These are phyloP conservation scores for Mariannaea sp. DNA, from an alignment of 2,329 filamentous ascomycete genomes.

Conservation along the genomic window DNA sequence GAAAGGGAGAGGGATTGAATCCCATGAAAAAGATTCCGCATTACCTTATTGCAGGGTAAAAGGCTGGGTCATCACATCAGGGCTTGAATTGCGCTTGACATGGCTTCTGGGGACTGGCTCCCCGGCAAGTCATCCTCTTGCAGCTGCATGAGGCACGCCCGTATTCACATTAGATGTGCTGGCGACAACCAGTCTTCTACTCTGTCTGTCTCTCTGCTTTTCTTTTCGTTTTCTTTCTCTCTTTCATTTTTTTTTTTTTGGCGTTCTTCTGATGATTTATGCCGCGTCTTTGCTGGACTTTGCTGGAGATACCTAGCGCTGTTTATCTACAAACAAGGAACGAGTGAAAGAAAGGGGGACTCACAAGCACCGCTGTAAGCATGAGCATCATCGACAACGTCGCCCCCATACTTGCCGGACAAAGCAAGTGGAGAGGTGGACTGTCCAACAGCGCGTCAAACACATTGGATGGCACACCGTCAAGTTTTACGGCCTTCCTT, in stretches of 20 bases:
- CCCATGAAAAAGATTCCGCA: slow-evolving; percentile 20
- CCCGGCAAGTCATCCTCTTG: slow-evolving; percentile 24
- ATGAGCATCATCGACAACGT: slow-evolving; percentile 19
- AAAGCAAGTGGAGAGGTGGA: slow-evolving; percentile 24
- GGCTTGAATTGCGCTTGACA: slow-evolving; percentile 32
- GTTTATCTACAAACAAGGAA: slow-evolving; percentile 5
- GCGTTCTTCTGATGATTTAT: not conserved
- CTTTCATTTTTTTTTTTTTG: not conserved
- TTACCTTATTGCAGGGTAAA: slow-evolving; percentile 29
- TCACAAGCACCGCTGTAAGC: not conserved
- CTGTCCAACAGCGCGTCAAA: slow-evolving; percentile 16
- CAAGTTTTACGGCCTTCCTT: slow-evolving; percentile 29
- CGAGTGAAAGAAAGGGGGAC: slow-evolving; percentile 2
- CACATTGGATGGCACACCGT: slow-evolving; percentile 30
- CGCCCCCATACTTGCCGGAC: slow-evolving; percentile 20
- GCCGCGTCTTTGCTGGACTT: not conserved
- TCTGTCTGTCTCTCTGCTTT: not conserved
- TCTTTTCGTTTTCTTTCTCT: not conserved
- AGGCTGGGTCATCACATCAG: slow-evolving; percentile 24
- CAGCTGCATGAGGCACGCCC: slow-evolving; percentile 26
- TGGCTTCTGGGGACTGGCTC: slow-evolving; percentile 32
- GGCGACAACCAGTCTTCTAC: not conserved
- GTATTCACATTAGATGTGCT: slow-evolving; percentile 18
- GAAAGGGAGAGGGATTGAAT: slow-evolving; percentile 3
- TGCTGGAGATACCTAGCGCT: slow-evolving; percentile 1